Base-by-base conservation (phyloP, 305 asterid species). In the Caryopteris hybrid region DNA sequence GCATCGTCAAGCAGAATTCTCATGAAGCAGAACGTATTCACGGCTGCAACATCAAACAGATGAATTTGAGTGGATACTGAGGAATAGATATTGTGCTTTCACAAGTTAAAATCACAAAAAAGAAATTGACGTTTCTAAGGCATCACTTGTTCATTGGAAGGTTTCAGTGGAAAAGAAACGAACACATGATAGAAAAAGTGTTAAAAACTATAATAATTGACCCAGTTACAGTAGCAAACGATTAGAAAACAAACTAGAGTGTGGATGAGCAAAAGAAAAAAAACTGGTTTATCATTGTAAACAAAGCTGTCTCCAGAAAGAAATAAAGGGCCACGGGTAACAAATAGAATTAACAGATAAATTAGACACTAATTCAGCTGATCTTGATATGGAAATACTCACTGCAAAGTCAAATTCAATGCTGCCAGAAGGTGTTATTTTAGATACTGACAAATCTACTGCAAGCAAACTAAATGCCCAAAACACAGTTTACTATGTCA, bases 11-110 rank as follows among this genome's bases (percentile, higher is more conserved):
- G 92, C 66, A 21, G 98, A 92, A 71, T 92, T 86, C 85, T 92
- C 98, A 5, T 92, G 98, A 51, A 92, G 87, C 39, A 92, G 73
- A 45, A 92, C 96, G 48, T 90, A 92, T 82, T 90, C 97, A 3
- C 96, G 98, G 91, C 98, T 92, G 92, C 82, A 76, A 80, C 75
- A 74, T 58, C 56, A 62, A 11, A 56, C 54, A n/a, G n/a, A n/a
- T n/a, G n/a, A n/a, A n/a, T n/a, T n/a, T n/a, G n/a, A 23, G 25
- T 8, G 5, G 68, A 59, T 0, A 5, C 6, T 36, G 6, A 55
- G 21, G 55, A 27, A 22, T 12, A 39, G 22, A 36, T 29, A 21
- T 33, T 55, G 39, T 41, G 2, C 13, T 25, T 55, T 27, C 38
- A 57, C 34, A 16, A 6, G 27, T 14, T 45, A 23, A 47, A 36